Evolutionary conservation across 2,329 filamentous ascomycete species (phyloP), one percentile per base, ranked within the genome.

Genomic region (Podosphaera fusca): DNA sequence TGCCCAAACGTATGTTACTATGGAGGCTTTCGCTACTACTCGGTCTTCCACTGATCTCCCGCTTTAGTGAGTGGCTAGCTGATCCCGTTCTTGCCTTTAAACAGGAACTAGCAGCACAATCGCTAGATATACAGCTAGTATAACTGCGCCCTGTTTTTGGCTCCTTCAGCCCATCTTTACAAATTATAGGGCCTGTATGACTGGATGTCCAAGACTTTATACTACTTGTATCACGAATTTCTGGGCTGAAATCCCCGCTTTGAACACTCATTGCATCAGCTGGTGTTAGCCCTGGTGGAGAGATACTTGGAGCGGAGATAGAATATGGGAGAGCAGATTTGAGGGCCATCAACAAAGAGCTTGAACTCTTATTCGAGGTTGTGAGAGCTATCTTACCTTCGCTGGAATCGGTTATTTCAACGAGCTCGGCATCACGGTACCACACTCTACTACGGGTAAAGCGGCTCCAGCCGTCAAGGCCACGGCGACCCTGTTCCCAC

Each of bases 361-460:
- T 38, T 38, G 35, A 5, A 38, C 10, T 38, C 10, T 38, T 38
- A 6, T 38, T 47, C 8, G 54, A 55, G 67, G 46, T 72, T 69
- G 49, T 72, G 65, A 49, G 72, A 69, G 34, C 70, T 65, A 54
- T 72, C 70, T 35, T 72, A 67, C 59, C 74, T 72, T 55, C 72
- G 65, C 59, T 71, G 68, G 29, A 72, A 65, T 46, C 70, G 64
- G 5, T 38, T 6, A 83, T 72, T 66, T 98, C 92, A 38, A 95
- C 87, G 2, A 98, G 78, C 71, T 98, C 92, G 8, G 92, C 92
- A 67, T 96, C 92, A 45, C 92, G 85, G 66, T 87, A 92, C 92
- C 92, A 98, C 70, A 96, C 95, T 60, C 92, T 75, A 30, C 92
- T 80, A 12, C 92, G 80, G 0, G 92, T 98, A 75, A 94, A 98